These are phyloP conservation scores for Fraxinus sp. DNA, from an alignment of 305 asterid species.

Conservation along the genomic window DNA sequence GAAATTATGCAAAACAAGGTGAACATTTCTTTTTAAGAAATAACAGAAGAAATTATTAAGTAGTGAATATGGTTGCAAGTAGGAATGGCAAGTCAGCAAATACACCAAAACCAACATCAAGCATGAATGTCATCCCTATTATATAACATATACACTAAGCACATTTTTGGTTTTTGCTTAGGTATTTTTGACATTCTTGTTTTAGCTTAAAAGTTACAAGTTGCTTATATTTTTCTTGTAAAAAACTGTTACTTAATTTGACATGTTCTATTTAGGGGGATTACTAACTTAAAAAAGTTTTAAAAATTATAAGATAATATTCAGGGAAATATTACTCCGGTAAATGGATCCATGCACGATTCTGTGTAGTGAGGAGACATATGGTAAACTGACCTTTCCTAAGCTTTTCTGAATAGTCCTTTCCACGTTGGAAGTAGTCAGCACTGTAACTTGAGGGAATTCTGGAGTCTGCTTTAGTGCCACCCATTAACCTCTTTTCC, in stretches of 20 bases:
- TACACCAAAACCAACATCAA: neutral
- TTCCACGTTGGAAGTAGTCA: slow-evolving; percentile 86
- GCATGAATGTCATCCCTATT: neutral
- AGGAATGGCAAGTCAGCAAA: slow-evolving; percentile 13
- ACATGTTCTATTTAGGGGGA: neutral
- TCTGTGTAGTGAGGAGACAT: slow-evolving; percentile 7
- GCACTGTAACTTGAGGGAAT: slow-evolving; percentile 88
- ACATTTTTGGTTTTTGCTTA: neutral
- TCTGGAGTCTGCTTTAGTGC: slow-evolving; percentile 62
- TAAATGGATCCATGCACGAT: slow-evolving; percentile 12
- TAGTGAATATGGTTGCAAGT: neutral
- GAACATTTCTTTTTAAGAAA: neutral
- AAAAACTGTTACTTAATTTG: neutral
- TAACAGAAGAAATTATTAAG: neutral
- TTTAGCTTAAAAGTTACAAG: neutral
- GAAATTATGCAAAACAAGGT: neutral
- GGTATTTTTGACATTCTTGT: neutral
- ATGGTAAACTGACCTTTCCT: slow-evolving; percentile 63
- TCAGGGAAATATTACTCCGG: slow-evolving; percentile 1
- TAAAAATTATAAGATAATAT: neutral
- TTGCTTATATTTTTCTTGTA: neutral
- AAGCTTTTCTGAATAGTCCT: slow-evolving; percentile 78
- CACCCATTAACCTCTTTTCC: slow-evolving; percentile 86
- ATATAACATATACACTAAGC: neutral
- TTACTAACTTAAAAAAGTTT: neutral